A percentile compares a stretch with the other conserved stretches of the same genome.
Conservation (phyloP, 257 asterid genomes). For the Fraxinus cuspidata region DNA sequence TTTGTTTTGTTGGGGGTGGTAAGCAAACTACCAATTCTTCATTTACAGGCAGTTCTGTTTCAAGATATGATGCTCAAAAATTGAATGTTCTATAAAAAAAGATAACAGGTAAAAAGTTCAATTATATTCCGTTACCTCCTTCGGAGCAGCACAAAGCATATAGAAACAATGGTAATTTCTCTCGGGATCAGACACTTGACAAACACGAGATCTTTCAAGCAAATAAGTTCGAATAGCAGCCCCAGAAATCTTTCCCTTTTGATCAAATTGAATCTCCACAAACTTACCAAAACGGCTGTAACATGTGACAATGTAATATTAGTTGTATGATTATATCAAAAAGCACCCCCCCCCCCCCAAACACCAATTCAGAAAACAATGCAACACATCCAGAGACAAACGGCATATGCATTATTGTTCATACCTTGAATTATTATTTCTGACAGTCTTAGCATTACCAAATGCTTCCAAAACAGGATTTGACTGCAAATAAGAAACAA, state of each 20-base stretch:
- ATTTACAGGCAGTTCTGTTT: constrained; percentile 4
- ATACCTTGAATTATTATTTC: constrained; percentile 20
- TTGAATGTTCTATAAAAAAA: background rate
- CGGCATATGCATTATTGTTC: background rate
- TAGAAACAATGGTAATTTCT: constrained; percentile 2
- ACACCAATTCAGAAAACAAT: background rate
- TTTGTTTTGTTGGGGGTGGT: background rate
- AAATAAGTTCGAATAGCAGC: constrained; percentile 21
- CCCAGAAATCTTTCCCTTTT: constrained; percentile 20
- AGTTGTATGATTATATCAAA: background rate
- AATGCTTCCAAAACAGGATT: constrained; percentile 22
- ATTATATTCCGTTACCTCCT: background rate
- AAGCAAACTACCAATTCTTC: constrained; percentile 4
- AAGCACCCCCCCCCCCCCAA: background rate
- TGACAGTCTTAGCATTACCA: constrained; percentile 20
- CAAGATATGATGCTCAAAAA: constrained; percentile 2
- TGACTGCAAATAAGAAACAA: background rate
- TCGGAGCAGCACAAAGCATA: constrained; percentile 4
- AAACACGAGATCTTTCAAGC: constrained; percentile 21
- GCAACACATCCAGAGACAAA: background rate
- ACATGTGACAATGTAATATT: background rate
- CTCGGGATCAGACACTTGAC: constrained; percentile 26
- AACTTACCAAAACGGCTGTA: constrained; percentile 20
- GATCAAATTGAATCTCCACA: constrained; percentile 23
- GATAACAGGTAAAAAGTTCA: background rate